Evolutionary conservation across 2,329 filamentous ascomycete species (phyloP), one percentile per base, ranked within the genome.

Genomic region (Fusarium buxicola): DNA sequence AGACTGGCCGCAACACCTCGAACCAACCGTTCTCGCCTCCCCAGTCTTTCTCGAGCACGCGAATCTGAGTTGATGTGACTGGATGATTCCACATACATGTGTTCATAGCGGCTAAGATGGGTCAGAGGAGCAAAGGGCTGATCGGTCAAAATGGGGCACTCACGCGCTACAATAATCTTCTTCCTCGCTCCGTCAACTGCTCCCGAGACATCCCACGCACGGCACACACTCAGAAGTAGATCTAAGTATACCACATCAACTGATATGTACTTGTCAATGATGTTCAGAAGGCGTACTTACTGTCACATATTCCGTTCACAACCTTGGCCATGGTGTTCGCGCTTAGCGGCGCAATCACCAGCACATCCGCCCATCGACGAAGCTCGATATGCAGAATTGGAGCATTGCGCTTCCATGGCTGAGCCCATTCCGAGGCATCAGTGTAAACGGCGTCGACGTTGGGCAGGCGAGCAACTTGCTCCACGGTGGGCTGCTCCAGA

Each of bases 301-400:
- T 89, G 70, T 97, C 92, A 38, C 87, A 88, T 62, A 96, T 82
- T 0, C 95, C 95, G 21, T 85, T 84, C 1, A 86, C 86, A 63
- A 98, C 86, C 77, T 96, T 97, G 7, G 93, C 94, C 72, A 98
- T 81, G 5, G 88, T 88, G 72, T 97, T 97, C 11, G 94, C 94
- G 53, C 87, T 90, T 58, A 97, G 76, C 0, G 94, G 94, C 9
- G 90, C 91, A 57, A 97, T 84, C 13, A 94, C 83, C 70, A 97
- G 81, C 3, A 96, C 71, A 74, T 97, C 85, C 1, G 92, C 92
- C 94, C 81, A 85, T 30, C 90, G 83, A 27, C 94, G 82, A 51
- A 97, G 79, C 75, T 96, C 92, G 68, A 99, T 98, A 73, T 99
- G 95, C 53, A 98, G 78, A 41, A 99, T 96, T 4, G 83, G 82